Percentiles rank a stretch among this genome's conserved stretches.
These are phyloP conservation scores for Diaporthe citrichinensis DNA, from an alignment of 2,329 filamentous ascomycete species.

Conservation along the genomic window DNA sequence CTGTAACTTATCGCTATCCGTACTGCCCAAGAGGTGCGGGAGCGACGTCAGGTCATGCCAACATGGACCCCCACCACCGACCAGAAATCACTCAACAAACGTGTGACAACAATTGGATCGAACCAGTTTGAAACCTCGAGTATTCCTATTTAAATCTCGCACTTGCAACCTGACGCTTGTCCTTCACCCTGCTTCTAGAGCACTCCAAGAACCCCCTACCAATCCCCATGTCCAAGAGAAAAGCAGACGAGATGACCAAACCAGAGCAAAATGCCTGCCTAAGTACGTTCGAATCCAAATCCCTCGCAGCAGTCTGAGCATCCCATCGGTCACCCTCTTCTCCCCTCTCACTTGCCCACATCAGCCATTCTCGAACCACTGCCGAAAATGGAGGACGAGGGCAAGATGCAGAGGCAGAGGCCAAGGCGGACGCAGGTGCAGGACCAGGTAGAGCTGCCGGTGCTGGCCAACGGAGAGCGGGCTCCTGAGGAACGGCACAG, in stretches of 20 bases:
- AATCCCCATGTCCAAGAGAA: slow-evolving; percentile 41
- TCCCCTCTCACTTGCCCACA: slow-evolving; percentile 42
- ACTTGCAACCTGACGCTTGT: not conserved
- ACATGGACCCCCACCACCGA: slow-evolving; percentile 39
- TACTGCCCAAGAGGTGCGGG: slow-evolving; percentile 19
- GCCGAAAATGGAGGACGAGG: not conserved
- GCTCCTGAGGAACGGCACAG: not conserved
- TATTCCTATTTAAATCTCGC: slow-evolving; percentile 39
- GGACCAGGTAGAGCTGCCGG: slow-evolving; percentile 1
- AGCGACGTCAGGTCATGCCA: slow-evolving; percentile 35
- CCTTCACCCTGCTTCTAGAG: not conserved
- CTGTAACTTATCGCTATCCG: slow-evolving; percentile 8
- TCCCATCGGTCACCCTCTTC: not conserved
- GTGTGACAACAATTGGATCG: slow-evolving; percentile 33
- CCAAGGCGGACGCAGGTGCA: not conserved
- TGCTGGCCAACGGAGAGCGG: not conserved
- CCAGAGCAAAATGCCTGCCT: slow-evolving; percentile 73
- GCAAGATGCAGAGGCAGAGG: slow-evolving; percentile 15
- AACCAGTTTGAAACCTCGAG: slow-evolving; percentile 28
- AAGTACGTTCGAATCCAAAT: slow-evolving; percentile 63
- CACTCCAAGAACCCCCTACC: not conserved
- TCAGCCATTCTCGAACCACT: not conserved
- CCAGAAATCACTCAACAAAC: slow-evolving; percentile 42
- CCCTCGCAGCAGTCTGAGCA: slow-evolving; percentile 41
- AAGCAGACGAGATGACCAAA: slow-evolving; percentile 61